Evolutionary conservation across 441 rosid species (phyloP).

Genomic region (Flueggea neowawraea): DNA sequence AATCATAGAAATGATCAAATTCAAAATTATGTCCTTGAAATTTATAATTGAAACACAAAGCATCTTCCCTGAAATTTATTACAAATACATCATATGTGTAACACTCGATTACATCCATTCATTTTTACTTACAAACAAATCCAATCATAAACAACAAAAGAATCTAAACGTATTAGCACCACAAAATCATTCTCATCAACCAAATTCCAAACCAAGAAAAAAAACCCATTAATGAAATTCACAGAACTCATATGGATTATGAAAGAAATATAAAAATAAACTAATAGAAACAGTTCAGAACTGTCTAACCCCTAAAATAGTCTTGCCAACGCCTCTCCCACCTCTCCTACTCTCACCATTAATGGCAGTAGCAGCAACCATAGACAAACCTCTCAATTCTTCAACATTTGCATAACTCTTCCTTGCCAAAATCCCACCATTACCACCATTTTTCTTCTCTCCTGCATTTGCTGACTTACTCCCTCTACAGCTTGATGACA

Average conservation of each 20-base stretch:
- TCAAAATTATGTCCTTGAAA: too few relatives aligned
- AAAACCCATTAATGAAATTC: background rate
- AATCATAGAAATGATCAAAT: too few relatives aligned
- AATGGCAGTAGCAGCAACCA: constrained; percentile 55
- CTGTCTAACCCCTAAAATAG: background rate
- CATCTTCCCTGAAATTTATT: too few relatives aligned
- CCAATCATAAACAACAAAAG: too few relatives aligned
- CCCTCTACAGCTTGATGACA: constrained; percentile 38
- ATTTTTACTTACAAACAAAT: too few relatives aligned
- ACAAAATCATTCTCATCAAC: too few relatives aligned
- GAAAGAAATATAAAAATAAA: background rate
- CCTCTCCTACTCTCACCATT: constrained; percentile 40
- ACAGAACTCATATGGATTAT: background rate
- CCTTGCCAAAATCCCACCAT: constrained; percentile 45
- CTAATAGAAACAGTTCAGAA: background rate
- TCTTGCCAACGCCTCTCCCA: too few relatives aligned
- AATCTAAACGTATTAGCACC: too few relatives aligned
- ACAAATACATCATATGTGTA: too few relatives aligned
- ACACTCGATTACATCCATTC: too few relatives aligned
- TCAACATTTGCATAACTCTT: constrained; percentile 67
- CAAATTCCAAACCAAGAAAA: too few relatives aligned
- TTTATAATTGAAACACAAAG: too few relatives aligned
- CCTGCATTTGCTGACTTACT: constrained; percentile 70
- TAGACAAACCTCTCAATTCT: constrained; percentile 56
- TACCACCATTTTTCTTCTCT: constrained; percentile 43